Evolutionary conservation across 2,329 filamentous ascomycete species (phyloP).

Genomic region (Phoma sp.): DNA sequence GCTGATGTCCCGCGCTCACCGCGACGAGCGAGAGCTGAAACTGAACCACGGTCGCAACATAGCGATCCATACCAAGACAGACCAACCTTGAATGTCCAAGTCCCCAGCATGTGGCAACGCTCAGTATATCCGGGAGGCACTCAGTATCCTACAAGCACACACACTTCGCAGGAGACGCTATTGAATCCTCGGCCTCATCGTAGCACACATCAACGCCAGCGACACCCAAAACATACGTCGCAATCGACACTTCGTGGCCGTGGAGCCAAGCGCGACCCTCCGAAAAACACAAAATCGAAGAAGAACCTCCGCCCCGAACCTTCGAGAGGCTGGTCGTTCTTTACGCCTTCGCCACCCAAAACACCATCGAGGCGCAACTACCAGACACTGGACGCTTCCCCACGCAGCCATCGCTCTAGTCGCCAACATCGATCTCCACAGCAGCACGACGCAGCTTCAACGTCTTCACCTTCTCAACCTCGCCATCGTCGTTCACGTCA

Average conservation of each 20-base stretch:
- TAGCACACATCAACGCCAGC: constrained; percentile 39
- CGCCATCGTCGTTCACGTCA: constrained; percentile 40
- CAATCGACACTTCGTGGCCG: constrained; percentile 44
- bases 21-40: constrained; percentile 31
- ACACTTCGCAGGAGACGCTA: constrained; percentile 45
- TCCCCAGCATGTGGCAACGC: constrained; percentile 39
- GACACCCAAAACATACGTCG: constrained; percentile 43
- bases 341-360: constrained; percentile 41
- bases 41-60: constrained; percentile 27
- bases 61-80: constrained; percentile 27
- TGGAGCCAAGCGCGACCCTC: constrained; percentile 46
- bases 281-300: constrained; percentile 40
- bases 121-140: constrained; percentile 25
- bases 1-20: constrained; percentile 31
- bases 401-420: constrained; percentile 37
- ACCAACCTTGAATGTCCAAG: constrained; percentile 34
- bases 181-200: constrained; percentile 47
- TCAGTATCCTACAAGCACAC: constrained; percentile 25
- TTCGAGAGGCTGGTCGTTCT: constrained; percentile 39
- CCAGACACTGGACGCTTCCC: constrained; percentile 37
- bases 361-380: constrained; percentile 33
- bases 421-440: constrained; percentile 30
- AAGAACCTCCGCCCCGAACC: constrained; percentile 33
- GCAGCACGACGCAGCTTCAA: constrained; percentile 19
- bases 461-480: constrained; percentile 30